A percentile compares a stretch with the other conserved stretches of the same genome.
phyloP scores from a whole-genome alignment of 331 rosid species.

The Stylosanthes scabra region DNA sequence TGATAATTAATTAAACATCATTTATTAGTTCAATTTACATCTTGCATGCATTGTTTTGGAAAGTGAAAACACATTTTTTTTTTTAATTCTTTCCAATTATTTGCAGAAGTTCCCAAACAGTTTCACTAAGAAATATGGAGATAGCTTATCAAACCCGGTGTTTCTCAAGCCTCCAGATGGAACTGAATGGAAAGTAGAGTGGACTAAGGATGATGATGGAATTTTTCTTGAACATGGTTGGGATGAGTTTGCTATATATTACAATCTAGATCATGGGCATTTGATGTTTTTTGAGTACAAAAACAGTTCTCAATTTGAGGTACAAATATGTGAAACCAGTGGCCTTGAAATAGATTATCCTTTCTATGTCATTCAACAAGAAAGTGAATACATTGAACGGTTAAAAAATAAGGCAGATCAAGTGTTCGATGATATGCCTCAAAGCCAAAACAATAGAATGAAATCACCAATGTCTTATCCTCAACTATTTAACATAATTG shows the following conservation, averaged over 20 bases:
- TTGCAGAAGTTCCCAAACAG: slow-evolving; percentile 33
- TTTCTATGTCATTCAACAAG: neutral
- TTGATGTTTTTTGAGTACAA: slow-evolving; percentile 38
- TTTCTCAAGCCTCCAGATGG: slow-evolving; percentile 43
- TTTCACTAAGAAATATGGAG: slow-evolving; percentile 25
- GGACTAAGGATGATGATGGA: slow-evolving; percentile 19
- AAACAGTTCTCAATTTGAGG: slow-evolving; percentile 17
- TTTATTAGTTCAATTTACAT: neutral
- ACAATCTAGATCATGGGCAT: slow-evolving; percentile 34
- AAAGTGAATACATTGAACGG: neutral
- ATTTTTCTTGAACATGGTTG: slow-evolving; percentile 13
- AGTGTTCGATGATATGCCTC: neutral
- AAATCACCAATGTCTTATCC: neutral
- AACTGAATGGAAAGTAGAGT: slow-evolving; percentile 34
- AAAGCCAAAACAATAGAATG: neutral
- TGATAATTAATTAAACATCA: too few relatives aligned
- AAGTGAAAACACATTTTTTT: neutral
- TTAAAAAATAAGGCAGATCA: neutral
- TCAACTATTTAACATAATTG: too few relatives aligned
- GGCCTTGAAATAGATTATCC: slow-evolving; percentile 26
- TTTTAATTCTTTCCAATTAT: neutral
- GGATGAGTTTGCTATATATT: slow-evolving; percentile 1
- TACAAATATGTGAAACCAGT: slow-evolving; percentile 21
- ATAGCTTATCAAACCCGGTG: slow-evolving; percentile 17
- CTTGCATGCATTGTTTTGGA: neutral